Base-by-base conservation (phyloP, 768 basidiomycete species). In the Pluteus cervinus region DNA sequence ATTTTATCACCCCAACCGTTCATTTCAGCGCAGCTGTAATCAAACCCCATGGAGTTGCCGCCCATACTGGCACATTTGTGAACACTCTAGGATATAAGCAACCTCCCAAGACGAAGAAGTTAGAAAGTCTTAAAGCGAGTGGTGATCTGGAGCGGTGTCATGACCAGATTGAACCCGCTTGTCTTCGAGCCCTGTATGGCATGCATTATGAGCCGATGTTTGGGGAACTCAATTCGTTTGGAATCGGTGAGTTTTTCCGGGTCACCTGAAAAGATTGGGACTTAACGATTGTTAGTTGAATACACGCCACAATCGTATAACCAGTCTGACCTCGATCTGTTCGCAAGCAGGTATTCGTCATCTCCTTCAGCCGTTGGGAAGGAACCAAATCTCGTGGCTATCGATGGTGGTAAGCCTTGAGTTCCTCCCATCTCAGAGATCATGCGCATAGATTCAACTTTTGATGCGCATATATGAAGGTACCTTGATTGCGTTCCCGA, bases 221-320 rank as follows among this genome's bases (percentile, higher is more conserved):
- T 5, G 34, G 52, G 0, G 33, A 35, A 9, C 56, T 54, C 29
- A 71, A 71, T 42, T 58, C 56, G 16, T 61, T 52, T 35, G 69
- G 54, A 1, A 64, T 71, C 32, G 63, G 64, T 62, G 25, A 11
- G 49, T 43, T 7, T 33, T 26, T 4, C 21, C 9, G 12, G 24
- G 8, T 23, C 15, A 38, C 15, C 21, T 25, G 24, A 39, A 32
- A 8, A n/a, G 29, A 25, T 26, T 21, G 14, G 28, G 41, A n/a
- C 17, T 40, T 28, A n/a, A 15, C 8, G 14, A 17, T 7, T 8
- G 9, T 1, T 38, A 72, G 73, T 69, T 42, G 75, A 76, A 48
- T 76, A 65, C 45, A 68, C 70, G 4, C 75, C 75, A 1, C 64
- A 73, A 41, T 54, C 71, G 6, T 75, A 63, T 44, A 35, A 60